Conservation (phyloP, 2,329 filamentous ascomycete genomes). For the Sphaerulina musiva region DNA sequence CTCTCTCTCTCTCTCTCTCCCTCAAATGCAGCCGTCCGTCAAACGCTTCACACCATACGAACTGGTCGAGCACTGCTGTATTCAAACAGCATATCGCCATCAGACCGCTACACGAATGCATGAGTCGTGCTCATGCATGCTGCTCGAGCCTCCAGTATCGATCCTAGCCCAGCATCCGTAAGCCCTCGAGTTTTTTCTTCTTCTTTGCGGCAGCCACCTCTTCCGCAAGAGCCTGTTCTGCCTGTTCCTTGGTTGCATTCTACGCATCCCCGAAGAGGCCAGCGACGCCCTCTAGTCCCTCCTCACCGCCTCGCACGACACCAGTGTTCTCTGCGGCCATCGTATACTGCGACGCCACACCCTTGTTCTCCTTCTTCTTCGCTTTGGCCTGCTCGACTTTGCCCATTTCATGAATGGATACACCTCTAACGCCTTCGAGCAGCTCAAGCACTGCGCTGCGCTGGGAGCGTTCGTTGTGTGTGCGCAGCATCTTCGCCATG, state of each 20-base stretch:
- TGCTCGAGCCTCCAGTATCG: too few relatives aligned
- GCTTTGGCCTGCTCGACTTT: slow-evolving; percentile 52
- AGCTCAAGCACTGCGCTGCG: slow-evolving; percentile 76
- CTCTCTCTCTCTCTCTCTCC: too few relatives aligned
- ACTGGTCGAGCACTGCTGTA: too few relatives aligned
- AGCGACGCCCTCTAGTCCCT: slow-evolving; percentile 40
- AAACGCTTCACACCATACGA: too few relatives aligned
- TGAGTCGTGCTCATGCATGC: too few relatives aligned
- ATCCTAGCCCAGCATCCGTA: too few relatives aligned
- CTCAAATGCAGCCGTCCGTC: too few relatives aligned
- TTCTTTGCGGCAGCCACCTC: not conserved
- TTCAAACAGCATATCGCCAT: too few relatives aligned
- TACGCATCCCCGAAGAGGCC: slow-evolving; percentile 38
- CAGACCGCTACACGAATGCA: too few relatives aligned
- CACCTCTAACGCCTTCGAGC: slow-evolving; percentile 76
- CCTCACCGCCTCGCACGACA: slow-evolving; percentile 37
- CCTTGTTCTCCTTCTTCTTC: slow-evolving; percentile 28
- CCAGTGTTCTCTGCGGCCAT: slow-evolving; percentile 39
- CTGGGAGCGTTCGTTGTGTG: slow-evolving; percentile 61
- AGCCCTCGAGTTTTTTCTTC: not conserved
- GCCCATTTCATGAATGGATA: slow-evolving; percentile 89
- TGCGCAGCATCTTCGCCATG: slow-evolving; percentile 28
- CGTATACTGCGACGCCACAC: slow-evolving; percentile 25
- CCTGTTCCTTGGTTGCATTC: slow-evolving; percentile 1
- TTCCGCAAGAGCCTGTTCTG: not conserved